phyloP scores from a whole-genome alignment of 1,284 basidiomycete genomes.

The Dichomitus squalens region DNA sequence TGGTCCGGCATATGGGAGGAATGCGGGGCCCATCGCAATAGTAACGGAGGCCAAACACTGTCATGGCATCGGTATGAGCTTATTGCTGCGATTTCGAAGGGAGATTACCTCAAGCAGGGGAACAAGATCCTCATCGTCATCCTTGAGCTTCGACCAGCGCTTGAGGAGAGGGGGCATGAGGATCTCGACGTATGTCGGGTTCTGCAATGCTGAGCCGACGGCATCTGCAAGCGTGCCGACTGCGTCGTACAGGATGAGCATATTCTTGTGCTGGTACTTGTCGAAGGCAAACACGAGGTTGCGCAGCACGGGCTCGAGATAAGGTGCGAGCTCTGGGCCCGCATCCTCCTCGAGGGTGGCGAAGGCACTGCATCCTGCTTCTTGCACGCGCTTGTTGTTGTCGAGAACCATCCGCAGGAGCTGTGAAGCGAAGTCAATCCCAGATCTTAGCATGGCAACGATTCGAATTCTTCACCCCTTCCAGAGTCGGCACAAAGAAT shows the following conservation, averaged over 20 bases:
- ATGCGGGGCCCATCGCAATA: slow-evolving; percentile 93
- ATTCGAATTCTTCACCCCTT: slow-evolving; percentile 74
- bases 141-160: slow-evolving; percentile 87
- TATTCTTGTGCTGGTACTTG: slow-evolving; percentile 99
- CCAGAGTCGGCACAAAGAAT: slow-evolving; percentile 97
- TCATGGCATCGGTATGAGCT: slow-evolving; percentile 5
- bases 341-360: slow-evolving; percentile 99
- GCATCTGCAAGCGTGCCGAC: slow-evolving; percentile 97
- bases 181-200: slow-evolving; percentile 88
- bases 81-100: slow-evolving; percentile 2
- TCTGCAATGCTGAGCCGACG: slow-evolving; percentile 87
- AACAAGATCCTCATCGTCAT: slow-evolving; percentile 92
- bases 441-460: not conserved
- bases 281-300: slow-evolving; percentile 96
- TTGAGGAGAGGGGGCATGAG: slow-evolving; percentile 94
- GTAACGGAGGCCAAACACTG: slow-evolving; percentile 98
- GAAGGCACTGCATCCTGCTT: slow-evolving; percentile 98
- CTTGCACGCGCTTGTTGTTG: slow-evolving; percentile 98
- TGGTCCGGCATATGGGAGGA: slow-evolving; percentile 87
- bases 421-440: slow-evolving; percentile 41
- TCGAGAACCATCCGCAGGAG: slow-evolving; percentile 98
- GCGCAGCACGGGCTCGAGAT: slow-evolving; percentile 91
- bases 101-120: slow-evolving; percentile 85
- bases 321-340: slow-evolving; percentile 87
- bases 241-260: slow-evolving; percentile 98